phyloP scores from a whole-genome alignment of 352 stramenopile genomes.

The Phytophthora citrophthora region DNA sequence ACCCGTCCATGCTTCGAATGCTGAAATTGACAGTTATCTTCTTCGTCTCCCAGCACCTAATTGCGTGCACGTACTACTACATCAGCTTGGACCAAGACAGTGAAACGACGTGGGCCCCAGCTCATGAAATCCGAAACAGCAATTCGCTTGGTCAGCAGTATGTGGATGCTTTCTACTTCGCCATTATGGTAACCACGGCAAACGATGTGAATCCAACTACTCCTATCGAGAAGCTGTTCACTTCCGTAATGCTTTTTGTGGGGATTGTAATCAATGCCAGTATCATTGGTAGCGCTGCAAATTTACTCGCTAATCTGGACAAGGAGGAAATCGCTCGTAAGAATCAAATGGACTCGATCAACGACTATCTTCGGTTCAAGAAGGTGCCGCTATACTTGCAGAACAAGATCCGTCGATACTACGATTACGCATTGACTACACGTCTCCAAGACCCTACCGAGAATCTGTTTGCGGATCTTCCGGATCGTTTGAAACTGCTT shows the following conservation, averaged over 20 bases:
- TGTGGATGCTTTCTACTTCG: conserved; percentile 65
- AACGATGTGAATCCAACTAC: conserved; percentile 68
- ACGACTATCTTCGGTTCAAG: conserved; percentile 85
- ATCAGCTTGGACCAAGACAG: conserved; percentile 50
- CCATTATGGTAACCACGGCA: conserved; percentile 69
- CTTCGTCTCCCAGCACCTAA: conserved; percentile 75
- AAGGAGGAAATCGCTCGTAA: conserved; percentile 78
- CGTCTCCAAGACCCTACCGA: conserved; percentile 64
- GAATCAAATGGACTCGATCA: conserved; percentile 81
- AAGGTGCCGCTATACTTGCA: conserved; percentile 71
- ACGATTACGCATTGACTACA: conserved; percentile 75
- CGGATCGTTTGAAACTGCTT: conserved; percentile 69
- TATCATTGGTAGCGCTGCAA: conserved; percentile 82
- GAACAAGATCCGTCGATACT: conserved; percentile 78
- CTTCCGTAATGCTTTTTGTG: conserved; percentile 74
- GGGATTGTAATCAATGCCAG: conserved; percentile 82
- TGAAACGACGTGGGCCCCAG: conserved; percentile 54
- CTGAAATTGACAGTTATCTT: conserved; percentile 74
- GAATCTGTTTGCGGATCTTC: conserved; percentile 72
- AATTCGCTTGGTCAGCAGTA: conserved; percentile 54
- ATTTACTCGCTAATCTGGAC: conserved; percentile 78
- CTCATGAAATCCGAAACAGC: conserved; percentile 32
- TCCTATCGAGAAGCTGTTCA: conserved; percentile 65
- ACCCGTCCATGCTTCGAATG: conserved; percentile 74
- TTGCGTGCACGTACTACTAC: conserved; percentile 76